Conservation (phyloP, 2,329 filamentous ascomycete species). For the Botrytis paeoniae region DNA sequence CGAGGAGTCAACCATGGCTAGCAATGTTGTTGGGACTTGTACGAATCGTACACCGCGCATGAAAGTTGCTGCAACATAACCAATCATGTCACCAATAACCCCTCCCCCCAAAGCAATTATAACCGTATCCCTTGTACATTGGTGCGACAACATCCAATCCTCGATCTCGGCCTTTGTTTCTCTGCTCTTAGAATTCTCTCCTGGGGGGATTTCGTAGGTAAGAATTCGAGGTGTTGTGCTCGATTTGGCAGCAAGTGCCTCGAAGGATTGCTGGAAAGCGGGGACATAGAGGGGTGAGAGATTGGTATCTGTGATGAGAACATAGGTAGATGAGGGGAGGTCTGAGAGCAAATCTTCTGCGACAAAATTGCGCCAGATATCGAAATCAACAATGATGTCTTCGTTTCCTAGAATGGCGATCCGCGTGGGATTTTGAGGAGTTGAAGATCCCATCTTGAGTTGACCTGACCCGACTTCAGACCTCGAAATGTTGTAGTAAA, state of each 20-base stretch:
- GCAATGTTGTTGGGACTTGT: conserved; percentile 89
- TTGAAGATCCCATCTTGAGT: conserved; percentile 31
- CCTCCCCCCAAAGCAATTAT: conserved; percentile 93
- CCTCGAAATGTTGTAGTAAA: neutral
- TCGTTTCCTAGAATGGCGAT: conserved; percentile 86
- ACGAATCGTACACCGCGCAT: conserved; percentile 97
- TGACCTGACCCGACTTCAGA: neutral
- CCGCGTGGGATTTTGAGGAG: conserved; percentile 44
- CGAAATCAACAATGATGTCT: conserved; percentile 87
- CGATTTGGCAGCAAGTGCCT: conserved; percentile 41
- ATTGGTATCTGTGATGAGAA: conserved; percentile 96
- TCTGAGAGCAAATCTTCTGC: conserved; percentile 75
- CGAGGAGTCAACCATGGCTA: conserved; percentile 97
- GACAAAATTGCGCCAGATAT: conserved; percentile 81
- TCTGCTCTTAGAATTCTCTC: conserved; percentile 89
- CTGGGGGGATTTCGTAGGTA: conserved; percentile 81
- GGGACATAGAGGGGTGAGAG: conserved; percentile 77
- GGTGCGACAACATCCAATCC: conserved; percentile 90
- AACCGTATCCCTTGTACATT: conserved; percentile 92
- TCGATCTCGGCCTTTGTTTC: conserved; percentile 94
- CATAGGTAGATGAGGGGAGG: conserved; percentile 83
- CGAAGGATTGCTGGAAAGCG: conserved; percentile 68
- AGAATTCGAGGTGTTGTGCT: conserved; percentile 65
- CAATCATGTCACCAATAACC: conserved; percentile 97
- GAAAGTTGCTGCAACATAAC: conserved; percentile 95